Evolutionary conservation across 495 filamentous ascomycete genomes (phyloP).

Genomic region (Neurospora sp.): DNA sequence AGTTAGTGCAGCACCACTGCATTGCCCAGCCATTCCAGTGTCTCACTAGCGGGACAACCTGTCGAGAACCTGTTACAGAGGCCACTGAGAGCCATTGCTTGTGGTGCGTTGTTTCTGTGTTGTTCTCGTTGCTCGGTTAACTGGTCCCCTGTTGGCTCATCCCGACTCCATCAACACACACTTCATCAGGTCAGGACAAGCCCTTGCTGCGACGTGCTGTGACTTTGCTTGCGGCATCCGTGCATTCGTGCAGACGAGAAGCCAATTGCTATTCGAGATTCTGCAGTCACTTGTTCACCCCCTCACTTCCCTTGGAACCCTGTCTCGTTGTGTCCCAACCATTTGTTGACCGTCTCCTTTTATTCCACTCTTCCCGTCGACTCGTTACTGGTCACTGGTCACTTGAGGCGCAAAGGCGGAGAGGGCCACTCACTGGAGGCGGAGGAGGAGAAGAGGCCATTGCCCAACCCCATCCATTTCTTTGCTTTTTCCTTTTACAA

Average conservation of each 20-base stretch:
- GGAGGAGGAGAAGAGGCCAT: background rate
- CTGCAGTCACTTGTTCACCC: background rate
- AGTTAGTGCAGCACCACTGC: background rate
- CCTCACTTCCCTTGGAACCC: background rate
- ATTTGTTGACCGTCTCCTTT: background rate
- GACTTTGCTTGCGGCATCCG: background rate
- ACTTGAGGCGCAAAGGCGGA: background rate
- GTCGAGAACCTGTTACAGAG: background rate
- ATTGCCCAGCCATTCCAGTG: background rate
- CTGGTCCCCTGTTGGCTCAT: background rate
- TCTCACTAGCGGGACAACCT: background rate
- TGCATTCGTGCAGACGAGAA: background rate
- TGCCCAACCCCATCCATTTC: background rate
- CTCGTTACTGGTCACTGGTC: background rate
- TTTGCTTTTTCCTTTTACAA: background rate
- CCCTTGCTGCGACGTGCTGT: background rate
- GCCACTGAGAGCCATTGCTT: background rate
- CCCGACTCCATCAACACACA: slow-evolving; percentile 1
- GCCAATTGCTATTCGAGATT: background rate
- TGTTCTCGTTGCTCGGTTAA: background rate
- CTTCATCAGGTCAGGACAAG: background rate
- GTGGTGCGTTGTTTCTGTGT: background rate
- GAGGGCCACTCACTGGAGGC: background rate
- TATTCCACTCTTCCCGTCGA: background rate
- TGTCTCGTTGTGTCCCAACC: background rate